Conservation (phyloP, 179 eudicot species). For the Camellia oleifera region DNA sequence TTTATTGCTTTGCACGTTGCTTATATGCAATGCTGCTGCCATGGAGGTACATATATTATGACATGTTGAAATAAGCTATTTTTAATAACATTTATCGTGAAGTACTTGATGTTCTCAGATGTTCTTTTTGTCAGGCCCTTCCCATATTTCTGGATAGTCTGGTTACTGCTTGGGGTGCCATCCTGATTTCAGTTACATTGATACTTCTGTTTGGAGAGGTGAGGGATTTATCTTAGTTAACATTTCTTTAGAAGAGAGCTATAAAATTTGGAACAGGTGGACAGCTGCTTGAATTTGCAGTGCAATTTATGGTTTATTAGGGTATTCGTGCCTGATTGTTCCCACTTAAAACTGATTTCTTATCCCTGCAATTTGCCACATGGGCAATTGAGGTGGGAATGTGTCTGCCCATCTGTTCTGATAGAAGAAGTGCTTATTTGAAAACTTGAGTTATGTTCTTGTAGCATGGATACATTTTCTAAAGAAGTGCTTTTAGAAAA, state of each 20-base stretch:
- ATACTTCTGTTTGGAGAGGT: constrained; percentile 99
- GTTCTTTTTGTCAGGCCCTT: constrained; percentile 56
- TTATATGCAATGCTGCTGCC: constrained; percentile 94
- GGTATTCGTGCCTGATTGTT: background rate
- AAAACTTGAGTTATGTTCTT: background rate
- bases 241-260: background rate
- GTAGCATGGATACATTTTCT: background rate
- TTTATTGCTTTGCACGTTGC: constrained; percentile 85
- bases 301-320: constrained; percentile 1
- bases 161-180: constrained; percentile 89
- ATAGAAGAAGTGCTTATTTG: background rate
- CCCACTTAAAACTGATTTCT: background rate
- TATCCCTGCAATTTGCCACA: constrained; percentile 4
- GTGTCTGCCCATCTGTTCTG: background rate
- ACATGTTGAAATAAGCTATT: background rate
- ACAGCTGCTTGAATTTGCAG: background rate
- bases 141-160: constrained; percentile 91
- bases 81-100: background rate
- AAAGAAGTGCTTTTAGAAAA: background rate
- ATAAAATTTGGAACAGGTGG: background rate
- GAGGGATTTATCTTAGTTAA: constrained; percentile 19
- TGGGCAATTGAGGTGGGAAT: background rate
- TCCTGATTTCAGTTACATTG: constrained; percentile 91
- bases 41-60: constrained; percentile 67
- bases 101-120: constrained; percentile 10